Percentiles rank a stretch among this genome's conserved stretches.
phyloP scores from a whole-genome alignment of 768 basidiomycete genomes.

The Crassisporium funariophilum region DNA sequence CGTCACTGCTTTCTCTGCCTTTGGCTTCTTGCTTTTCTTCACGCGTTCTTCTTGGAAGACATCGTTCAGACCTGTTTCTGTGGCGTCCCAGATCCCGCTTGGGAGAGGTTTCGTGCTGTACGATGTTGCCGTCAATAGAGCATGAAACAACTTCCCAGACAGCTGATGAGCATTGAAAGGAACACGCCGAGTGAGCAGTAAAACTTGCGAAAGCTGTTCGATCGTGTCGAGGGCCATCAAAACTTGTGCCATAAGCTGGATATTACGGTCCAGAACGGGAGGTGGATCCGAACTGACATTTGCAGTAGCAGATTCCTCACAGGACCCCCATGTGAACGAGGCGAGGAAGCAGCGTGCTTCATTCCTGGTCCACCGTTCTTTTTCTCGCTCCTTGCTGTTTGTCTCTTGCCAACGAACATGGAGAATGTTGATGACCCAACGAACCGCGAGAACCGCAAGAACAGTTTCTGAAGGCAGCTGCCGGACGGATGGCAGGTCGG shows the following conservation, averaged over 20 bases:
- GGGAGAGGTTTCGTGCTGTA: conserved; percentile 25
- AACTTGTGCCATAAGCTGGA: conserved; percentile 71
- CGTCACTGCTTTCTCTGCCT: conserved; percentile 18
- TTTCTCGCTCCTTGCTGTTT: conserved; percentile 57
- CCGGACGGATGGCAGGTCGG: conserved; percentile 51
- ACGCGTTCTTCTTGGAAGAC: conserved; percentile 49
- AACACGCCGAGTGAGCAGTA: conserved; percentile 54
- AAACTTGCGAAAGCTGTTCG: conserved; percentile 59
- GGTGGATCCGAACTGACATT: conserved; percentile 26
- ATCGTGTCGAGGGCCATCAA: conserved; percentile 61
- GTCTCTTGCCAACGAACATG: conserved; percentile 53
- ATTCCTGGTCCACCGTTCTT: conserved; percentile 66
- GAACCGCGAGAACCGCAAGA: conserved; percentile 54
- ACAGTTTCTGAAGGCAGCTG: conserved; percentile 48
- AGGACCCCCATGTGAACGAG: conserved; percentile 39
- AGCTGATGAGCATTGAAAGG: conserved; percentile 50
- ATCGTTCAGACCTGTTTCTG: conserved; percentile 45
- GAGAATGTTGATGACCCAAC: conserved; percentile 61
- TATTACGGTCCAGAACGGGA: conserved; percentile 55
- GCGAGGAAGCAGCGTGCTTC: conserved; percentile 66
- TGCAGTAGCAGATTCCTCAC: conserved; percentile 1
- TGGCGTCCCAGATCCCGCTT: conserved; percentile 48
- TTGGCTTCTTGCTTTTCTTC: conserved; percentile 44
- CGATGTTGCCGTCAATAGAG: conserved; percentile 40
- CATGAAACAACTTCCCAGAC: conserved; percentile 65